Conservation (phyloP, 2,329 filamentous ascomycete genomes). For the Pyrenophora teres region DNA sequence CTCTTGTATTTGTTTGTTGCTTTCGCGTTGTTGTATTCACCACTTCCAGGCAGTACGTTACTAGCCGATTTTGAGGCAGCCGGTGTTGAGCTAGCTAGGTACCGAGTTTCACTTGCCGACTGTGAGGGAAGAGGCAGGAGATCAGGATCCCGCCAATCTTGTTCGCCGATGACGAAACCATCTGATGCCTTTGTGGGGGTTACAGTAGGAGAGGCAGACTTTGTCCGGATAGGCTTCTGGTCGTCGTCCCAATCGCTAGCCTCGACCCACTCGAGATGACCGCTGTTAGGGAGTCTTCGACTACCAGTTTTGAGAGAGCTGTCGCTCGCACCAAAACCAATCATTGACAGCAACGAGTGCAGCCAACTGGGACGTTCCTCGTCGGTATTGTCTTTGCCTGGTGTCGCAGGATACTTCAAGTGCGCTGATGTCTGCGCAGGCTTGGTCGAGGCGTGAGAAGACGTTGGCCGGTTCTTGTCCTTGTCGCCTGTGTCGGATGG, state of each 20-base stretch:
- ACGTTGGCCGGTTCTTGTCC: not conserved
- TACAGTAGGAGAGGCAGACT: constrained; percentile 14
- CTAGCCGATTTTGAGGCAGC: constrained; percentile 52
- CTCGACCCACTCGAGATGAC: constrained; percentile 73
- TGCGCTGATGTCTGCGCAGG: not conserved
- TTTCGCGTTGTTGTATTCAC: constrained; percentile 9
- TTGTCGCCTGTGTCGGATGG: no score
- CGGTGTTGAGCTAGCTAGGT: constrained; percentile 1
- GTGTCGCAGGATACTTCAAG: not conserved
- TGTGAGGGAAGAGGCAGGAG: constrained; percentile 57
- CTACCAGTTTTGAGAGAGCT: constrained; percentile 53
- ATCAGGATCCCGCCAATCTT: constrained; percentile 84
- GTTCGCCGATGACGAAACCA: constrained; percentile 79
- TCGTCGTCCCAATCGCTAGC: constrained; percentile 67
- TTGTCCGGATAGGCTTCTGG: constrained; percentile 38
- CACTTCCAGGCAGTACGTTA: constrained; percentile 46
- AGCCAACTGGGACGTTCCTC: constrained; percentile 52
- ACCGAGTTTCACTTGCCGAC: constrained; percentile 21
- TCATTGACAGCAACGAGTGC: constrained; percentile 50
- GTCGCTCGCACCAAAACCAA: constrained; percentile 47
- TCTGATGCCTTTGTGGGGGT: constrained; percentile 43
- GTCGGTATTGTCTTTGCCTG: constrained; percentile 15
- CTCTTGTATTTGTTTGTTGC: constrained; percentile 25
- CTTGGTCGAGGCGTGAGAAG: not conserved
- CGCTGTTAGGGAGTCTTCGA: constrained; percentile 71